phyloP scores from a whole-genome alignment of 805 yeast genomes.

The Kluyveromyces starmeri region DNA sequence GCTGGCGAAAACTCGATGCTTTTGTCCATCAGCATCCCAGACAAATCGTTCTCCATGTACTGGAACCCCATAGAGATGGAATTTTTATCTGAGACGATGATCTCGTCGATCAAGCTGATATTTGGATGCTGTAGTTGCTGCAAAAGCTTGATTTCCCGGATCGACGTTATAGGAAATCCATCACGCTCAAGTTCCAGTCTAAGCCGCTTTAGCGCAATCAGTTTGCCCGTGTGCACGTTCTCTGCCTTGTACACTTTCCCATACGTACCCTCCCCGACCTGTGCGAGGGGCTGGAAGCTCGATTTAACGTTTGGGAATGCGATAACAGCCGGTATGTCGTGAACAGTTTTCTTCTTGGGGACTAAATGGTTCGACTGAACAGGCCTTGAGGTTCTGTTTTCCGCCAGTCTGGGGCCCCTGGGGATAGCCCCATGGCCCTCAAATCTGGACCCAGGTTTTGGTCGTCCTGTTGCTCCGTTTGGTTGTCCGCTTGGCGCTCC shows the following conservation, averaged over 20 bases:
- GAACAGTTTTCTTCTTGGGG: slow-evolving; percentile 57
- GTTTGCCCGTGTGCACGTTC: slow-evolving; percentile 55
- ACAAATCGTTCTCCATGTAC: slow-evolving; percentile 86
- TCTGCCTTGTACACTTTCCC: slow-evolving; percentile 55
- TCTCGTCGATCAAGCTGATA: slow-evolving; percentile 74
- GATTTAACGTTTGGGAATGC: slow-evolving; percentile 2
- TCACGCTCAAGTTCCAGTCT: slow-evolving; percentile 83
- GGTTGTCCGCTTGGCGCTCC: no score
- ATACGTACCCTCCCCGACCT: slow-evolving; percentile 98
- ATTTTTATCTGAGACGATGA: slow-evolving; percentile 65
- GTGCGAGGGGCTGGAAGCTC: slow-evolving; percentile 30
- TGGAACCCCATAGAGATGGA: slow-evolving; percentile 86
- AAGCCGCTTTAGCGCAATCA: slow-evolving; percentile 80
- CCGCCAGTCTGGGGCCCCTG: slow-evolving; percentile 39
- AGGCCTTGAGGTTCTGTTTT: slow-evolving; percentile 29
- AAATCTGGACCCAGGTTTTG: slow-evolving; percentile 1
- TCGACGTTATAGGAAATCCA: slow-evolving; percentile 93
- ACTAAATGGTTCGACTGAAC: slow-evolving; percentile 49
- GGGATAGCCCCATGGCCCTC: slow-evolving; percentile 5
- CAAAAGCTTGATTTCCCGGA: slow-evolving; percentile 78
- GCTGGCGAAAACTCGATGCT: slow-evolving; percentile 51
- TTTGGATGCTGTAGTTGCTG: slow-evolving; percentile 74
- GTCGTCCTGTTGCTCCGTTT: background rate
- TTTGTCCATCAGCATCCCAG: slow-evolving; percentile 78
- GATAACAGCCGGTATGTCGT: slow-evolving; percentile 17